Conservation (phyloP, 2,329 filamentous ascomycete genomes). For the Trichoderma endophyticum region DNA sequence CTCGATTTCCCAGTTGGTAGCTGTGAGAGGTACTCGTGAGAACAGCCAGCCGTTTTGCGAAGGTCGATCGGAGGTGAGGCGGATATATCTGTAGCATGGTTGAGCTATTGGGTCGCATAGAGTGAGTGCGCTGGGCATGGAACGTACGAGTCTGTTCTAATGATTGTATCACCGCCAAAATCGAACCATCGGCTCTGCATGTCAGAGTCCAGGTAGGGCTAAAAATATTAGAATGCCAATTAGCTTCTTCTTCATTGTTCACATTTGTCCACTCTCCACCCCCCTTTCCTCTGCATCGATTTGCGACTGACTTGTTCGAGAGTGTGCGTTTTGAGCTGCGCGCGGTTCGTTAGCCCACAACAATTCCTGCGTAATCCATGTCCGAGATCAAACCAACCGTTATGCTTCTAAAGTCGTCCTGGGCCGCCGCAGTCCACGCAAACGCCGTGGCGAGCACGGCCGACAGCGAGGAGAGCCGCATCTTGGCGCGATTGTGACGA, state of each 20-base stretch:
- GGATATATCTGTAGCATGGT: slow-evolving; percentile 67
- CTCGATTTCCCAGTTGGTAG: slow-evolving; percentile 98
- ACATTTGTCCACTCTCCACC: background rate
- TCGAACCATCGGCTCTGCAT: slow-evolving; percentile 99
- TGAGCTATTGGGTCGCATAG: background rate
- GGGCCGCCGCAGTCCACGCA: slow-evolving; percentile 49
- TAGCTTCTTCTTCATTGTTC: slow-evolving; percentile 13
- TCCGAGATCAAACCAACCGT: slow-evolving; percentile 37
- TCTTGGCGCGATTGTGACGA: slow-evolving; percentile 30
- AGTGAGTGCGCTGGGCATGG: background rate
- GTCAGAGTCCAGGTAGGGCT: slow-evolving; percentile 97
- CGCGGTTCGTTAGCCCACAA: slow-evolving; percentile 4
- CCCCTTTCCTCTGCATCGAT: slow-evolving; percentile 10
- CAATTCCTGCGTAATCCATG: background rate
- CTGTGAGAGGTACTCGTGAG: slow-evolving; percentile 88
- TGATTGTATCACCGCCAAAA: slow-evolving; percentile 92
- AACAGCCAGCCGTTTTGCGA: slow-evolving; percentile 93
- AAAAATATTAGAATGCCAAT: slow-evolving; percentile 19
- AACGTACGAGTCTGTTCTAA: slow-evolving; percentile 67
- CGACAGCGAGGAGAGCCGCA: slow-evolving; percentile 48
- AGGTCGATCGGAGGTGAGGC: slow-evolving; percentile 83
- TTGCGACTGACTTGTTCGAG: slow-evolving; percentile 65
- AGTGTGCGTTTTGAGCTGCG: slow-evolving; percentile 81
- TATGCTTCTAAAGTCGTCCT: slow-evolving; percentile 51
- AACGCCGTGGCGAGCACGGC: slow-evolving; percentile 49